Percentiles rank a stretch among this genome's conserved stretches.
phyloP scores from a whole-genome alignment of 139 green algal species.

The Asterochloris erici region DNA sequence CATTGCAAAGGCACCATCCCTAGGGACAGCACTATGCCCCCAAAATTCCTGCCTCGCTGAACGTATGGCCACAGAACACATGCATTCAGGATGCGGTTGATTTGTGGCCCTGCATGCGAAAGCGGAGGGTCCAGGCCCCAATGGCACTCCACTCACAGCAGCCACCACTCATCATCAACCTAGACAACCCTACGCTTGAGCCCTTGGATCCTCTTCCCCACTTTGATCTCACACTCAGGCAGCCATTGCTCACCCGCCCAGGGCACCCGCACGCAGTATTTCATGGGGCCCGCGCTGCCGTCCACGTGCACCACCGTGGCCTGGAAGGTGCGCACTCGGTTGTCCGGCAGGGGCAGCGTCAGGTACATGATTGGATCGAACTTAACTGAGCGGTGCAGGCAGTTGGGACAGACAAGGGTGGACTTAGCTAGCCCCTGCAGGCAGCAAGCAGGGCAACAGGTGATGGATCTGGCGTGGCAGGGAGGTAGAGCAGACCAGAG shows the following conservation, averaged over 20 bases:
- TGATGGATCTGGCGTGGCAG: too few species aligned
- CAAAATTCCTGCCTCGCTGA: too few species aligned
- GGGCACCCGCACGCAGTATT: constrained; percentile 37
- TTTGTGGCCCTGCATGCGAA: neutral
- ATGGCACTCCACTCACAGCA: neutral
- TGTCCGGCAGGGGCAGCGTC: constrained; percentile 80
- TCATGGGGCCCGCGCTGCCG: constrained; percentile 29
- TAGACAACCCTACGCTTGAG: too few species aligned
- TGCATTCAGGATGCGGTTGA: neutral
- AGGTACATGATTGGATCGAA: constrained; percentile 98
- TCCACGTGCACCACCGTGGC: constrained; percentile 59
- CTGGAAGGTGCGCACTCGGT: constrained; percentile 36
- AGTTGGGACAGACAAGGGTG: constrained; percentile 83
- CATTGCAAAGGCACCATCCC: too few species aligned
- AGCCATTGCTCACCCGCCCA: constrained; percentile 27
- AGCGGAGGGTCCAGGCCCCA: neutral
- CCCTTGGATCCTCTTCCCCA: too few species aligned
- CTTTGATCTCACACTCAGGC: neutral
- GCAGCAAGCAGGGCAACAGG: neutral
- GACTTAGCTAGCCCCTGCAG: constrained; percentile 80
- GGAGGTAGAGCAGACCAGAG: too few species aligned
- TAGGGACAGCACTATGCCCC: too few species aligned
- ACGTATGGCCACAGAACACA: neutral
- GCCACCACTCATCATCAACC: too few species aligned
- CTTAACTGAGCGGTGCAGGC: constrained; percentile 69